These are phyloP conservation scores for Ustanciosporium gigantosporum DNA, from an alignment of 1,284 basidiomycete genomes.

Conservation along the genomic window DNA sequence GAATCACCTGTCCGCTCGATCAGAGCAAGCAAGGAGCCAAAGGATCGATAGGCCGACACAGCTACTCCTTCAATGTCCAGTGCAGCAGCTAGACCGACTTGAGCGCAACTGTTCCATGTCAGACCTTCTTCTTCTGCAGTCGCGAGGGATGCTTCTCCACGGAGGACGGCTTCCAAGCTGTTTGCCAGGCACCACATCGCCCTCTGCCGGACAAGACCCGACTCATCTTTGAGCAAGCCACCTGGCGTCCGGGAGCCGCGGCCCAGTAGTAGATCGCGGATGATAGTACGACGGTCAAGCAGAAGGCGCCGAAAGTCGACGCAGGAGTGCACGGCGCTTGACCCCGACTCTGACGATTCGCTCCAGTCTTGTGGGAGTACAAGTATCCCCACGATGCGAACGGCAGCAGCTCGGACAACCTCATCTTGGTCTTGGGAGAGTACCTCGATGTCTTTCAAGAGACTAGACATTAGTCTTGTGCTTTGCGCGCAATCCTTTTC, in stretches of 20 bases:
- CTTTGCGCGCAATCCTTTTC: no score
- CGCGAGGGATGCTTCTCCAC: not conserved
- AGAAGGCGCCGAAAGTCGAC: no score
- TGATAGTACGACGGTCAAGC: not conserved
- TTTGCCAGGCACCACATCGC: conserved; percentile 27
- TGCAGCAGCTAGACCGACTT: conserved; percentile 11
- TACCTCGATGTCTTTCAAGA: no score
- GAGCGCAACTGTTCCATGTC: conserved; percentile 7
- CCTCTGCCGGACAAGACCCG: conserved; percentile 27
- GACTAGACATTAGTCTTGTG: no score
- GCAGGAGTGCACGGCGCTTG: not conserved
- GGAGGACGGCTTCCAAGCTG: conserved; percentile 5
- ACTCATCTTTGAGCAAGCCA: conserved; percentile 10
- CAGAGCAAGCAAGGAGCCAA: conserved; percentile 15
- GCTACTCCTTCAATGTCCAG: conserved; percentile 25
- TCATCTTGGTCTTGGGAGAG: conserved; percentile 17
- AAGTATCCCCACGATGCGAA: conserved; percentile 24
- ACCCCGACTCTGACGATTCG: not conserved
- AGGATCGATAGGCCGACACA: conserved; percentile 18
- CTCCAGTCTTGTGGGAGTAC: conserved; percentile 7
- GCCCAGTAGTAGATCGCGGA: conserved; percentile 5
- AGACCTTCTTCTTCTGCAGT: not conserved
- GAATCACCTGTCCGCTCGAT: not conserved
- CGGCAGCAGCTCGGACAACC: conserved; percentile 19
- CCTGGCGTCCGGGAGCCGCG: not conserved